Base-by-base conservation (phyloP, 148 eudicot species). In the Talinum fruticosum region DNA sequence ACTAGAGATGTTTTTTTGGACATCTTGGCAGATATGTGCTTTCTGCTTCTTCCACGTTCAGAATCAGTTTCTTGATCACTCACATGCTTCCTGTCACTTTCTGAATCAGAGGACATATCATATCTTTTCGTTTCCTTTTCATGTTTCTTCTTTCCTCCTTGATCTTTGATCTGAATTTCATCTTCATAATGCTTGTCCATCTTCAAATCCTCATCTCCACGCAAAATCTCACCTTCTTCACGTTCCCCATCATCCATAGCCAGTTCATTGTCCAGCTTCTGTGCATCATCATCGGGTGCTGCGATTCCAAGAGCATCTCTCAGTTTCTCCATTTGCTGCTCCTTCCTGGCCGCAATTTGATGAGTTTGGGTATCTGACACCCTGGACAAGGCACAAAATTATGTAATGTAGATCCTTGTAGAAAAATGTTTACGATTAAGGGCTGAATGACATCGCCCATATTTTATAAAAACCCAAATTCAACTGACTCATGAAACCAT, bases 341-440 rank as follows among this genome's bases (percentile, higher is more conserved):
- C 97, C 83, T 96, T 96, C 76, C 90, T 81, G 44, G 99, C 99
- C 16, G 99, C 99, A 64, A 93, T 82, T 82, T 96, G 99, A 73
- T 96, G 99, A 23, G 98, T 91, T 82, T 96, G 97, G 33, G 99
- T 96, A 79, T 90, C 93, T 49, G 99, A 96, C 49, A 86, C 82
- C 79, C 99, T 96, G 87, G 10, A 44, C 62, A 82, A 41, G 26
- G 37, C 44, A 76, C 74, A 72, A 38, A 69, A 72, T 44, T 45
- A 44, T 10, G 12, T 26, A 15, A 30, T 29, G 36, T 6, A 14
- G 47, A 72, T 26, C 13, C 54, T n/a, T 44, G 8, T 10, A 18
- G 1, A 36, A 67, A 19, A 34, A 23, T 57, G n/a, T 23, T n/a
- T 32, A 66, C 2, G 30, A 33, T 41, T 8, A 66, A 16, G 7